Evolutionary conservation across 164 flowering plant species (phyloP).

Genomic region (Sedum album): DNA sequence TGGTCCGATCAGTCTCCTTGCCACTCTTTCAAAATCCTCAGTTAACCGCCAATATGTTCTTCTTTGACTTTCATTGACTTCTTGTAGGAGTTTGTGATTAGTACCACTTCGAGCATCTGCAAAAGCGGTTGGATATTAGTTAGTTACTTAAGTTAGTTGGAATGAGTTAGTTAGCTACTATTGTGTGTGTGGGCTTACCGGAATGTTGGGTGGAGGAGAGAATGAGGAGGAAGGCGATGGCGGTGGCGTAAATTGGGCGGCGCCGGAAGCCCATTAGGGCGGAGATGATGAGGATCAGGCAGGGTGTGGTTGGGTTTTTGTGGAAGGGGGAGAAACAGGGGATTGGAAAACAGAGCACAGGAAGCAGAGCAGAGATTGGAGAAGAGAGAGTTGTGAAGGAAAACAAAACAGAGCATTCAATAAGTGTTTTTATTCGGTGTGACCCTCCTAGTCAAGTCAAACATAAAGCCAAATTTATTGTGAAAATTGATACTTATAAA

Average conservation of each 20-base stretch:
- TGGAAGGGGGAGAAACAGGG: background rate
- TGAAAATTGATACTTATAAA: background rate
- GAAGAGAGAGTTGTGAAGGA: background rate
- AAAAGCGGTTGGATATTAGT: background rate
- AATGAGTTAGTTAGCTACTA: background rate
- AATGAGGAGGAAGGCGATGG: constrained; percentile 8
- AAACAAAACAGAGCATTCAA: background rate
- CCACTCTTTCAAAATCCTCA: background rate
- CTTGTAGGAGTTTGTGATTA: background rate
- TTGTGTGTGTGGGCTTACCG: constrained; percentile 2
- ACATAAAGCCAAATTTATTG: background rate
- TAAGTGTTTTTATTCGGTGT: background rate
- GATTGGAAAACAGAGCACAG: no score
- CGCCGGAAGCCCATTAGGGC: background rate
- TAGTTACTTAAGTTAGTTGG: constrained; percentile 1
- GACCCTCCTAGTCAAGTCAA: constrained; percentile 2
- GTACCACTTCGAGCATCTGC: background rate
- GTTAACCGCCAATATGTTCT: background rate
- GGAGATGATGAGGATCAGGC: background rate
- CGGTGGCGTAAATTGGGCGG: background rate
- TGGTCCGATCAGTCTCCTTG: constrained; percentile 36
- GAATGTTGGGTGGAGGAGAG: constrained; percentile 6
- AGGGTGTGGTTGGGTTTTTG: background rate
- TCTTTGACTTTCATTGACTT: background rate
- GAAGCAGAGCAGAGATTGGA: background rate